Percentiles rank a stretch among this genome's conserved stretches.
These are phyloP conservation scores for Rhodamnia rubescens DNA, from an alignment of 345 rosid species.

Conservation along the genomic window DNA sequence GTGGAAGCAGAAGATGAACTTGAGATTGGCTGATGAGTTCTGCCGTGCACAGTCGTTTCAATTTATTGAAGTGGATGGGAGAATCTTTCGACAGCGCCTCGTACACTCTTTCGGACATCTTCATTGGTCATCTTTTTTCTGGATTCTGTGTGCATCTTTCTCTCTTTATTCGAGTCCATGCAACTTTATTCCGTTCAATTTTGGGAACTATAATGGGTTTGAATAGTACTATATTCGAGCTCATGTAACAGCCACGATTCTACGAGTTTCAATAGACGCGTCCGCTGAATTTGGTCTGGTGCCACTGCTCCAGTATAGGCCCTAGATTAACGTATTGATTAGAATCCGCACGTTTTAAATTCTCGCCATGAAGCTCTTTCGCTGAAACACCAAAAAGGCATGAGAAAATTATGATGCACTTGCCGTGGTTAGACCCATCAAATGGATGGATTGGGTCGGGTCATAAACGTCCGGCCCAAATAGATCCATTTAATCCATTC, in stretches of 20 bases:
- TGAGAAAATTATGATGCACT: not conserved
- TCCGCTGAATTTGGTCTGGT: not conserved
- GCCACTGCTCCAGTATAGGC: not conserved
- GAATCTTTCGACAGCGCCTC: not conserved
- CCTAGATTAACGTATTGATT: not conserved
- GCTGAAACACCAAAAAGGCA: not conserved
- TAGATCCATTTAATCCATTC: too few species aligned
- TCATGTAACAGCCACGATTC: not conserved
- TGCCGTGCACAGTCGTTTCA: not conserved
- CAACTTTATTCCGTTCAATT: not conserved
- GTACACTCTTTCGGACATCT: not conserved
- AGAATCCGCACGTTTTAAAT: not conserved
- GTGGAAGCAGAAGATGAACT: not conserved
- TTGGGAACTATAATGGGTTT: not conserved
- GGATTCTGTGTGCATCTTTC: not conserved
- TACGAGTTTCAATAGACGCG: not conserved
- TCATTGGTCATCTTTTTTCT: not conserved
- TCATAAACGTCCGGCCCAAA: too few species aligned
- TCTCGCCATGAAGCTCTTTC: not conserved
- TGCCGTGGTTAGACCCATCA: too few species aligned
- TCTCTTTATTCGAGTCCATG: not conserved
- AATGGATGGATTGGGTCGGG: too few species aligned
- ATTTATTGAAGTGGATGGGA: not conserved
- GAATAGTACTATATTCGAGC: not conserved
- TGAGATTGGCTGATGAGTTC: not conserved